These are phyloP conservation scores for Porphyra umbilicalis DNA, from an alignment of 31 red algal genomes.

Conservation along the genomic window DNA sequence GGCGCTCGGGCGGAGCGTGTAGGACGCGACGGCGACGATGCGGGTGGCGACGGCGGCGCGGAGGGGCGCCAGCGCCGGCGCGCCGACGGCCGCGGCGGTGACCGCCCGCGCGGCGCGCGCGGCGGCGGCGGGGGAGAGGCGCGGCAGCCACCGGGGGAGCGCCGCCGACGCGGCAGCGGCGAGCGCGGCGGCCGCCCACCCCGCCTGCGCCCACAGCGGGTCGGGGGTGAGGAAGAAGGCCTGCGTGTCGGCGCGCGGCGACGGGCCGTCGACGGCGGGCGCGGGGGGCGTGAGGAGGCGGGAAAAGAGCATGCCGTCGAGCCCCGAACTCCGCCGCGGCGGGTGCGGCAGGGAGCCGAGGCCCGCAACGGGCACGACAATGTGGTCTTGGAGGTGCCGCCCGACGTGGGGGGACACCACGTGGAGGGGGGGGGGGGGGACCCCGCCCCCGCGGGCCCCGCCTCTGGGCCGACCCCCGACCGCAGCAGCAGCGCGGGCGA, in stretches of 20 bases:
- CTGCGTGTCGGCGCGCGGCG: background rate
- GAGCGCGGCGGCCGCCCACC: background rate
- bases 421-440: background rate
- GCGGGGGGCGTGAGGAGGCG: background rate
- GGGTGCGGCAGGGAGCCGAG: background rate
- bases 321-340: background rate
- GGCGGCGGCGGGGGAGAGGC: background rate
- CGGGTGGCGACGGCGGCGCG: background rate
- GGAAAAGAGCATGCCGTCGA: background rate
- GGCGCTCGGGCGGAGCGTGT: background rate
- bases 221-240: background rate
- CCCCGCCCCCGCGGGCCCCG: background rate
- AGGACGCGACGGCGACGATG: background rate
- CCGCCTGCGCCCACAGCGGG: background rate
- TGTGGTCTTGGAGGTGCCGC: background rate
- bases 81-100: background rate
- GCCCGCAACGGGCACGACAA: background rate
- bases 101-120: background rate
- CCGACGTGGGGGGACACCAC: background rate
- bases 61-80: background rate
- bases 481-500: slow-evolving; percentile 36
- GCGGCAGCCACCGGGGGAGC: background rate
- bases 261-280: background rate
- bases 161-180: background rate
- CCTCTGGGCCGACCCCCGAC: slow-evolving; percentile 26